Evolutionary conservation across 768 basidiomycete genomes (phyloP).

Genomic region (Russula virescens): DNA sequence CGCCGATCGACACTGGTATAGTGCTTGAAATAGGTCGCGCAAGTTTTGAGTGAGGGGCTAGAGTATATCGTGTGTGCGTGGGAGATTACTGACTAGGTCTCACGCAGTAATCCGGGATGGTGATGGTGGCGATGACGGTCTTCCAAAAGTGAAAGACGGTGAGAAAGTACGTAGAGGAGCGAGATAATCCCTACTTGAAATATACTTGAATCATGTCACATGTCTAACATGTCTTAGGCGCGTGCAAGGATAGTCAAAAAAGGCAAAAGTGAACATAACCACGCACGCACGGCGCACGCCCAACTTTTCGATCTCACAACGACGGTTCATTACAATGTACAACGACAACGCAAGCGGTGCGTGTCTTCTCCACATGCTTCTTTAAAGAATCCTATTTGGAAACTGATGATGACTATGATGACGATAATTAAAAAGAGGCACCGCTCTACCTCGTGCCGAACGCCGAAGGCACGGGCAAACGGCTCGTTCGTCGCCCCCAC

Average conservation of each 20-base stretch:
- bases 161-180: no score
- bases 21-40: no score
- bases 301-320: background rate
- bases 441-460: conserved; percentile 37
- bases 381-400: background rate
- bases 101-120: no score
- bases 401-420: background rate
- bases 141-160: no score
- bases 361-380: background rate
- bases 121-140: no score
- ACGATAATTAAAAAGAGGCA: conserved; percentile 6
- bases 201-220: background rate
- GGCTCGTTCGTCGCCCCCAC: conserved; percentile 35
- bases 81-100: no score
- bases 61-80: no score
- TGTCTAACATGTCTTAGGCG: background rate
- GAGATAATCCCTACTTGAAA: no score
- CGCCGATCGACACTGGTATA: no score
- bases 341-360: conserved; percentile 23
- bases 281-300: background rate
- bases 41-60: no score
- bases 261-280: background rate
- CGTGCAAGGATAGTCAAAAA: background rate
- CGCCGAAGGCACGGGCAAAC: conserved; percentile 35
- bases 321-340: conserved; percentile 13